phyloP scores from a whole-genome alignment of 129 eudicot genomes.

The Saposhnikovia divaricata region DNA sequence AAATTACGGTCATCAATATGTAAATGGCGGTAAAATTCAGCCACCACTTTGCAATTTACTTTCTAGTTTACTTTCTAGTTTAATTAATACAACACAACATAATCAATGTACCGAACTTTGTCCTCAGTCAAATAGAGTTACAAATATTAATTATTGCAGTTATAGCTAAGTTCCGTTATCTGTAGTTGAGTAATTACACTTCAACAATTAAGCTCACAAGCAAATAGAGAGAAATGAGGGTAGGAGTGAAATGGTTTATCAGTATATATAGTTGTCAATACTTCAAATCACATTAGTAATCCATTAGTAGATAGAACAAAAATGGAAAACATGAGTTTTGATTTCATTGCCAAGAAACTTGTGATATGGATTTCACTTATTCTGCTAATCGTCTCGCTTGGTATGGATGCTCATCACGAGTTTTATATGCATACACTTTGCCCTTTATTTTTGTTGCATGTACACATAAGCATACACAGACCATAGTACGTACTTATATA shows the following conservation, averaged over 20 bases:
- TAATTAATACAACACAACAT: too few relatives aligned
- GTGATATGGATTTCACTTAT: background rate
- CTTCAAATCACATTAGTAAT: background rate
- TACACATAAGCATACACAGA: background rate
- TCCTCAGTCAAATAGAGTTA: too few relatives aligned
- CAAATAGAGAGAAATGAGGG: background rate
- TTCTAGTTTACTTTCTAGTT: too few relatives aligned
- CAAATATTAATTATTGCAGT: too few relatives aligned
- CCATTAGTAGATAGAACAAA: background rate
- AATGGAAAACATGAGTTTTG: background rate
- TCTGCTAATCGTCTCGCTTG: background rate
- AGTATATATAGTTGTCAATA: background rate
- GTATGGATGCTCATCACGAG: background rate
- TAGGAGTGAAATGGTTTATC: background rate
- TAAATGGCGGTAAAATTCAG: too few relatives aligned
- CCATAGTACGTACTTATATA: too few relatives aligned
- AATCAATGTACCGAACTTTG: too few relatives aligned
- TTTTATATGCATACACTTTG: background rate
- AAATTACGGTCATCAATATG: too few relatives aligned
- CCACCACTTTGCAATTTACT: too few relatives aligned
- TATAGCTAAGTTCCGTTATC: background rate
- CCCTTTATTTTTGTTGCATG: background rate
- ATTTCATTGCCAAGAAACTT: background rate
- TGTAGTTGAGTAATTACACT: background rate
- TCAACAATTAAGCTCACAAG: background rate